Percentiles rank a stretch among this genome's conserved stretches.
Conservation (phyloP, 352 stramenopile genomes). For the Pythium volutum region DNA sequence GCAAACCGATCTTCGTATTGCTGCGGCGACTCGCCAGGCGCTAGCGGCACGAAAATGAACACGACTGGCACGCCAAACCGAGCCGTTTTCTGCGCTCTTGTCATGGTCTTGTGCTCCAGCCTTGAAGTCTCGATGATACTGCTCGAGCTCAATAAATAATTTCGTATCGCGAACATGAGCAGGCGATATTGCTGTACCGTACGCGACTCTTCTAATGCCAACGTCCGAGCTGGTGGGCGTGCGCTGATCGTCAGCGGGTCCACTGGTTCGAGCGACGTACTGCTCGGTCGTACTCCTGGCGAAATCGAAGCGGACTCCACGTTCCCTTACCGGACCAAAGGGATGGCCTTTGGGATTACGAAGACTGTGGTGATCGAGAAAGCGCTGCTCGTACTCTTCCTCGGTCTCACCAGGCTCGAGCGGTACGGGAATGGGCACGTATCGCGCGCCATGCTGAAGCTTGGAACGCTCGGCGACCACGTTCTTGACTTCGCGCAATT, state of each 20-base stretch:
- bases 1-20: conserved; percentile 8
- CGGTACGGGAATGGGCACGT: neutral
- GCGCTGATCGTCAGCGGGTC: neutral
- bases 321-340: too few species aligned
- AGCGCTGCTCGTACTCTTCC: neutral
- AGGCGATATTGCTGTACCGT: too few species aligned
- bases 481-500: neutral
- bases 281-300: too few species aligned
- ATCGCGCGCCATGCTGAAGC: neutral
- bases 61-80: neutral
- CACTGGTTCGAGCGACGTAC: too few species aligned
- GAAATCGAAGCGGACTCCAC: too few species aligned
- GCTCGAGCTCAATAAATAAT: neutral
- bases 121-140: neutral
- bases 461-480: neutral
- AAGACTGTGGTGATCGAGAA: neutral
- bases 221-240: neutral
- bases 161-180: neutral
- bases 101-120: neutral
- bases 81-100: neutral
- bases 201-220: neutral
- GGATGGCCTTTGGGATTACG: too few species aligned
- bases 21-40: neutral
- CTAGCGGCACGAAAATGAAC: conserved; percentile 8
- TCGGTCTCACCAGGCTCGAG: conserved; percentile 2